Conservation (phyloP, 352 stramenopile species). For the Phytophthora idaei region DNA sequence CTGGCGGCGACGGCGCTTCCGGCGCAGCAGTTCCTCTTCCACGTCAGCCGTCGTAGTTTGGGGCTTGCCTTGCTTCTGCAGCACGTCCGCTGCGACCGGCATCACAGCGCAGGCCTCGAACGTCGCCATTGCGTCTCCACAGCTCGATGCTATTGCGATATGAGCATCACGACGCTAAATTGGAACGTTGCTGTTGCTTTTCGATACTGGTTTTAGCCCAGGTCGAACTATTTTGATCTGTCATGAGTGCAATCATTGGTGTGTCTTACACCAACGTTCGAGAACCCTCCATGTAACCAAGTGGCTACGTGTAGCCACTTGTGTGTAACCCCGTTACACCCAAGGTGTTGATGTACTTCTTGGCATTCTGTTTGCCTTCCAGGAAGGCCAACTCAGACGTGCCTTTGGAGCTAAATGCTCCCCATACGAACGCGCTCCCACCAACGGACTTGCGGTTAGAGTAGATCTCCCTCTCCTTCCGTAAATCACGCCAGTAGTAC, state of each 20-base stretch:
- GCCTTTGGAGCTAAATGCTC: not conserved
- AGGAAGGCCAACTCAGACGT: not conserved
- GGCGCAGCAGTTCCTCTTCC: conserved; percentile 20
- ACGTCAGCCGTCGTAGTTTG: not conserved
- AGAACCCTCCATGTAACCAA: no score
- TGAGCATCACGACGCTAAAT: not conserved
- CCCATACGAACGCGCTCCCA: not conserved
- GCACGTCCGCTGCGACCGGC: not conserved
- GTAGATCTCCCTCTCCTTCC: not conserved
- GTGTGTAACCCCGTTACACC: not conserved
- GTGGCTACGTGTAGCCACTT: no score
- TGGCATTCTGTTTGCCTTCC: not conserved
- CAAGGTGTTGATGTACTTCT: not conserved
- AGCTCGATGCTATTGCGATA: conserved; percentile 7
- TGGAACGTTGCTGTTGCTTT: no score
- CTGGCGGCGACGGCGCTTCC: conserved; percentile 56
- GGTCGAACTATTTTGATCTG: no score
- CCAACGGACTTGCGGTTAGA: not conserved
- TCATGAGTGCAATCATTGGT: no score
- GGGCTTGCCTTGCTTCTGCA: not conserved
- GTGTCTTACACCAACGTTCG: no score
- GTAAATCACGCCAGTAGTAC: not conserved
- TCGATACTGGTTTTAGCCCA: no score
- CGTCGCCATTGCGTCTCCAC: conserved; percentile 2
- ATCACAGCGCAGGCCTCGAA: conserved; percentile 3